Evolutionary conservation across 306 rosid species (phyloP).

Genomic region (Cucumis sativus): DNA sequence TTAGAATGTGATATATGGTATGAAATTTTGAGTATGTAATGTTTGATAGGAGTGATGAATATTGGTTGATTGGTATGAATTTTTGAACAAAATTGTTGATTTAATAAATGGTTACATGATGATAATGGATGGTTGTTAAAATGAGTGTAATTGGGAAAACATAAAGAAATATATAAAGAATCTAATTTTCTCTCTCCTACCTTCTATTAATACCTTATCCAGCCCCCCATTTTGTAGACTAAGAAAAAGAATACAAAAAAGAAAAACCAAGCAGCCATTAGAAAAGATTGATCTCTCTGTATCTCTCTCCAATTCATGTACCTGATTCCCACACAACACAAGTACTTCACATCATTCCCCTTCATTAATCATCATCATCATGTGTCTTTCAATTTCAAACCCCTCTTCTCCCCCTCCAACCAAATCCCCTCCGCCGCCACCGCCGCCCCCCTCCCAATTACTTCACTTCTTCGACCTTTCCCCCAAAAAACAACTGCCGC

Average conservation of each 20-base stretch:
- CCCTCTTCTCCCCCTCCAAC: not conserved
- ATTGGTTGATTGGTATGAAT: too few relatives aligned
- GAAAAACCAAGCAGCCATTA: not conserved
- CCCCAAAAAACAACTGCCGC: not conserved
- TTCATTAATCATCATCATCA: not conserved
- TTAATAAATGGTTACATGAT: too few relatives aligned
- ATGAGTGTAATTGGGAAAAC: too few relatives aligned
- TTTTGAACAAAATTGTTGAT: too few relatives aligned
- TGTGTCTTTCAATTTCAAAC: slow-evolving; percentile 9
- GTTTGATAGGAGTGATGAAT: too few relatives aligned
- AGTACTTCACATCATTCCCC: not conserved
- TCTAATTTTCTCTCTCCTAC: not conserved
- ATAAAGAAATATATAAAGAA: too few relatives aligned
- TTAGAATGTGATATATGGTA: too few relatives aligned
- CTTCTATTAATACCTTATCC: slow-evolving; percentile 12
- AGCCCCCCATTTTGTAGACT: not conserved
- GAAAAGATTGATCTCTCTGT: not conserved
- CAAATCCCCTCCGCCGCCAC: not conserved
- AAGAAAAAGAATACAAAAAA: not conserved
- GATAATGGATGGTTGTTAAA: too few relatives aligned
- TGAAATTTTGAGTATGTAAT: too few relatives aligned
- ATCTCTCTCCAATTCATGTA: slow-evolving; percentile 1
- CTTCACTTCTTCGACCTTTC: not conserved
- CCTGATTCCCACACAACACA: not conserved
- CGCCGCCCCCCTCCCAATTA: not conserved